Evolutionary conservation across 2,329 filamentous ascomycete genomes (phyloP).

Genomic region (Neofusicoccum ribis): DNA sequence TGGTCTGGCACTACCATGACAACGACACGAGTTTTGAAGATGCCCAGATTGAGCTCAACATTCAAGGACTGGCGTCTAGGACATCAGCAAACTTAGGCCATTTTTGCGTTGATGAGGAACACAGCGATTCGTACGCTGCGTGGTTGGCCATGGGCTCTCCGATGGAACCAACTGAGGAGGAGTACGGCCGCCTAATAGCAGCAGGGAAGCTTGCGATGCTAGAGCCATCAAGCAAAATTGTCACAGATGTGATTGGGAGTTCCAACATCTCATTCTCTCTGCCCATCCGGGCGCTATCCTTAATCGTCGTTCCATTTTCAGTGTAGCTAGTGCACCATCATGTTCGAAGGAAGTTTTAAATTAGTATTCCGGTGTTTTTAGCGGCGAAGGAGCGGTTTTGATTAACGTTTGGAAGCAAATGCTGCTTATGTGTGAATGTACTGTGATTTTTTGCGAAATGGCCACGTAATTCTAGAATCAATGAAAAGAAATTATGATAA

Average conservation of each 20-base stretch:
- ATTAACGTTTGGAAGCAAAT: too few relatives aligned
- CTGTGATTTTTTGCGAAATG: too few relatives aligned
- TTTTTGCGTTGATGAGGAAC: constrained; percentile 2
- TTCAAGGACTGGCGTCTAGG: not conserved
- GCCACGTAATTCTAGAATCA: too few relatives aligned
- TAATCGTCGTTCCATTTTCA: not conserved
- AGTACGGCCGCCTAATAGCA: not conserved
- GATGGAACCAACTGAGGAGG: not conserved
- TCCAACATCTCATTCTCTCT: not conserved
- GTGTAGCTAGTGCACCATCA: too few relatives aligned
- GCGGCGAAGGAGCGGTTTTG: too few relatives aligned
- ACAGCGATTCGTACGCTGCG: not conserved
- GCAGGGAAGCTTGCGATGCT: not conserved
- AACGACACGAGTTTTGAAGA: constrained; percentile 4
- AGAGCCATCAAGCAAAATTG: not conserved
- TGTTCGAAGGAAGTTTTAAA: too few relatives aligned
- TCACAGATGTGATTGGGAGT: not conserved
- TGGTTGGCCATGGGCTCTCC: not conserved
- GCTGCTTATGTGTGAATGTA: too few relatives aligned
- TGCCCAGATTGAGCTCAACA: not conserved
- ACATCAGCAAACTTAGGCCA: not conserved
- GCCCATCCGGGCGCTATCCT: not conserved
- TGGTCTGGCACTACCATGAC: constrained; percentile 19
- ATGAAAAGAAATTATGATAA: too few relatives aligned
- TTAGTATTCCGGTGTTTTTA: too few relatives aligned